Evolutionary conservation across 805 yeast species (phyloP).

Genomic region (Saccharomycopsis vini): DNA sequence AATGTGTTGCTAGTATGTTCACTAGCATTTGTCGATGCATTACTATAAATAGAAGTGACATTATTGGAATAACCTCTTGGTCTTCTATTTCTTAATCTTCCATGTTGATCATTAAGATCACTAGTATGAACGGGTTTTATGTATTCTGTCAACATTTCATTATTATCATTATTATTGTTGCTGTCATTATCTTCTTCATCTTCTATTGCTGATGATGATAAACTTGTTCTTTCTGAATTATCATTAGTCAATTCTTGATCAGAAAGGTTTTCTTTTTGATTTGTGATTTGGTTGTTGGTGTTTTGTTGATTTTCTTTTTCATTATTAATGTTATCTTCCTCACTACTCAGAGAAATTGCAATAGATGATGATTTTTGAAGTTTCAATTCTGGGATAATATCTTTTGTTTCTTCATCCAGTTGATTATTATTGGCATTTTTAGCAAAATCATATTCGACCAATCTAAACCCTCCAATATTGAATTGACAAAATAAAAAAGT

Average conservation of each 20-base stretch:
- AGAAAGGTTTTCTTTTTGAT: too few relatives aligned
- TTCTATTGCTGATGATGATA: constrained; percentile 6
- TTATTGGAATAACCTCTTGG: neutral
- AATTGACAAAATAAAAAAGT: constrained; percentile 61
- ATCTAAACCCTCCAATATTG: constrained; percentile 64
- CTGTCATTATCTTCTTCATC: neutral
- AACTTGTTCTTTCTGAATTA: too few relatives aligned
- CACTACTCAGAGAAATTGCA: neutral
- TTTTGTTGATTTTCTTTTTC: too few relatives aligned
- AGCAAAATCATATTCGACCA: constrained; percentile 60
- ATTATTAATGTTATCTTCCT: neutral
- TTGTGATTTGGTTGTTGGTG: too few relatives aligned
- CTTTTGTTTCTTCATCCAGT: too few relatives aligned
- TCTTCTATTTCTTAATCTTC: neutral
- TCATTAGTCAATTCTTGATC: too few relatives aligned
- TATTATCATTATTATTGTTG: neutral
- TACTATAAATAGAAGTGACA: neutral
- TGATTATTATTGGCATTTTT: constrained; percentile 21
- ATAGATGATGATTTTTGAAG: constrained; percentile 13
- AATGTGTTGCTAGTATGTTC: constrained; percentile 2
- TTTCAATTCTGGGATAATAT: neutral
- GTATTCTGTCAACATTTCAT: neutral
- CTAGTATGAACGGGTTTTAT: neutral
- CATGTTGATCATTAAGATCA: neutral
- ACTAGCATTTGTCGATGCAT: constrained; percentile 1